Evolutionary conservation across 441 rosid species (phyloP), one percentile per base, ranked within the genome.

Genomic region (Hura crepitans): DNA sequence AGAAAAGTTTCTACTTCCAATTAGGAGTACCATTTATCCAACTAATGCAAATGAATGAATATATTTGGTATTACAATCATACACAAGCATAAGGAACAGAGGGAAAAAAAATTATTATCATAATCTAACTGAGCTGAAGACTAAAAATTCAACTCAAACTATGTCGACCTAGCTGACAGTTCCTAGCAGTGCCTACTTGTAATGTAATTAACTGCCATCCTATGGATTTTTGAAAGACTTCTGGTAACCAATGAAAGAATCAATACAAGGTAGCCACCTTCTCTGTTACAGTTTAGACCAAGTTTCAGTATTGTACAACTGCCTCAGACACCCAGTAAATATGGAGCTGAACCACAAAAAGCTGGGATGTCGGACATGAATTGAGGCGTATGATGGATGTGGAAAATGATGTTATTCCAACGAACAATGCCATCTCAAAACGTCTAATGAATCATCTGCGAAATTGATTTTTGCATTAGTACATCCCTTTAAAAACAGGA

Each of bases 401-500:
- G 70, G 71, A 54, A 67, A 70, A 75, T 62, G 47, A 56, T 39
- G 65, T 65, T 68, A 60, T 57, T 77, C 47, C 65, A 69, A 42
- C 45, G 57, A 64, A 37, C 37, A 31, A 33, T 63, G 68, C 54
- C 68, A 17, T 60, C 72, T 59, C 42, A 69, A 28, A 46, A 28
- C 54, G 60, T 61, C 68, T 49, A 61, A 59, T 50, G 69, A 60
- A 66, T 54, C 45, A 76, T 82, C 77, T 63, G 64, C 73, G 13
- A 47, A 54, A 17, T 33, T 61, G 47, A 20, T 18, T 31, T n/a
- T 74, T 53, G 62, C 37, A 57, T 86, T 79, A 95, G 77, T 87
- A 95, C 99, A 95, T 95, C 60, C 99, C 99, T 80, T 95, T 95
- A 85, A 95, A 95, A 67, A 90, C 92, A 25, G 98, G 98, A 84